phyloP scores from a whole-genome alignment of 129 eudicot genomes.

The Helianthus annuus region HanXRQr2.0-SUNRISE NC_035438.2:84814397-84814896 shows the following conservation, averaged over 20 bases:
- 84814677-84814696: constrained; percentile 12
- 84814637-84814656: constrained; percentile 13
- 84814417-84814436: constrained; percentile 11
- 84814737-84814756: not conserved
- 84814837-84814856: constrained; percentile 21
- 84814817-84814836: constrained; percentile 16
- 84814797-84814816: constrained; percentile 22
- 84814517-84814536: constrained; percentile 2
- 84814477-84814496: constrained; percentile 8
- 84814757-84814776: constrained; percentile 12
- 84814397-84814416: not conserved
- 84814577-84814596: constrained; percentile 20
- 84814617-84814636: constrained; percentile 5
- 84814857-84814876: constrained; percentile 22
- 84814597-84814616: constrained; percentile 13
- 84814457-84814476: constrained; percentile 16
- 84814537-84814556: constrained; percentile 18
- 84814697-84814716: constrained; percentile 19
- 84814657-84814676: not conserved
- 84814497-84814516: constrained; percentile 15
- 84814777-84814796: constrained; percentile 14
- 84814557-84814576: constrained; percentile 14
- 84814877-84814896: constrained; percentile 14
- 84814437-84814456: constrained; percentile 19
- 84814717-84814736: constrained; percentile 11